These are phyloP conservation scores for sorghum (Sorghum bicolor) DNA, from an alignment of 176 grass and related monocot genomes.

Conservation along the genomic window DNA sequence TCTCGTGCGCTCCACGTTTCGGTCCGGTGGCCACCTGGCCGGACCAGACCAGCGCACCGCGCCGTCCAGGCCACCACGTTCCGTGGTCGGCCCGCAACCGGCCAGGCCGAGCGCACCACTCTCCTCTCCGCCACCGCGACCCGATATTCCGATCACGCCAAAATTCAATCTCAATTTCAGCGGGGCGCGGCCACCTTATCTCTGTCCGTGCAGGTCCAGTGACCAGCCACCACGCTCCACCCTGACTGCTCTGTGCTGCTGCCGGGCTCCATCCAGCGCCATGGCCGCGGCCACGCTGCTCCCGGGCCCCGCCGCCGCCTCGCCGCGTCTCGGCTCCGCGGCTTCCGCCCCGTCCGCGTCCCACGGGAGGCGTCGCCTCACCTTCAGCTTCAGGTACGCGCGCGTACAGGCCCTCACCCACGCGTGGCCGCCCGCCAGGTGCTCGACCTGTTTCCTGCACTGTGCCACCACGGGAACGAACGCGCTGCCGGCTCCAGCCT, in stretches of 20 bases:
- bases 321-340: background rate
- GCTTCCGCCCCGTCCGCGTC: background rate
- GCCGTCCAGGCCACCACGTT: conserved; percentile 12
- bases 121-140: background rate
- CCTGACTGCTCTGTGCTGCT: background rate
- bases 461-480: background rate
- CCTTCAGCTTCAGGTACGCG: conserved; percentile 20
- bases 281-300: conserved; percentile 60
- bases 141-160: background rate
- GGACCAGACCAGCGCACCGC: background rate
- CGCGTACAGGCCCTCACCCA: background rate
- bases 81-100: background rate
- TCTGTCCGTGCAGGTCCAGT: background rate
- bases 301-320: conserved; percentile 28
- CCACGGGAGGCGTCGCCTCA: conserved; percentile 27
- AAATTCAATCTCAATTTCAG: background rate
- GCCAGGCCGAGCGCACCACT: background rate
- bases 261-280: background rate
- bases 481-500: background rate
- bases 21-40: background rate
- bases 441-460: conserved; percentile 17
- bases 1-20: background rate
- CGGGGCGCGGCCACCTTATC: conserved; percentile 29
- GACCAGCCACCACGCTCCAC: conserved; percentile 3
- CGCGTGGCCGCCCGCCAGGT: background rate